phyloP scores from a whole-genome alignment of 192 early-diverging fungal genomes.

The Spizellomyces sp. region DNA sequence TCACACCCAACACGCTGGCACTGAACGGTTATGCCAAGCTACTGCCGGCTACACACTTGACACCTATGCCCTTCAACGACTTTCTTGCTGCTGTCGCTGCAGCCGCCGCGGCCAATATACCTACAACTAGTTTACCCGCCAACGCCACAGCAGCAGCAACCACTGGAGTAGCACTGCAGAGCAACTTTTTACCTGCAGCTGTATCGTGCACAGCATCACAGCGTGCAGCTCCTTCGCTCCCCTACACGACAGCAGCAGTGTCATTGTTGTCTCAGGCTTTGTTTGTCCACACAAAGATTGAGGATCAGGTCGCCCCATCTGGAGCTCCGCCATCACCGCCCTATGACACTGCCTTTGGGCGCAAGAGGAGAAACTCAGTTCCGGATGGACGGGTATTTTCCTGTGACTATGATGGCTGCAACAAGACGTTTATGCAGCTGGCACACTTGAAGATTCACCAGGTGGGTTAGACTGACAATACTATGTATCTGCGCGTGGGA shows the following conservation, averaged over 20 bases:
- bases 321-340: constrained; percentile 9
- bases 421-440: constrained; percentile 68
- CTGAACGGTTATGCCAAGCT: no score
- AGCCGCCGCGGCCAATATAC: neutral
- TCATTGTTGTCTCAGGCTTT: neutral
- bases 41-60: no score
- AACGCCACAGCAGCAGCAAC: no score
- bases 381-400: constrained; percentile 24
- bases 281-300: neutral
- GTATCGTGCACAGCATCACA: neutral
- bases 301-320: neutral
- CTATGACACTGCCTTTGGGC: neutral
- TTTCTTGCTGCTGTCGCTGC: neutral
- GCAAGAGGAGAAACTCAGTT: constrained; percentile 15
- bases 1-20: no score
- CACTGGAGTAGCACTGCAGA: neutral
- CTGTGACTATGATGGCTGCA: constrained; percentile 46
- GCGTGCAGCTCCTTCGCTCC: neutral
- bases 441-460: constrained; percentile 78
- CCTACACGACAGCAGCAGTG: neutral
- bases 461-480: constrained; percentile 11
- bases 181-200: neutral
- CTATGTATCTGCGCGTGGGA: no score
- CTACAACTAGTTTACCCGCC: neutral
- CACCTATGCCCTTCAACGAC: neutral